These are phyloP conservation scores for Selaginella moellendorffii DNA, from an alignment of 75 land plant species.

Conservation along the genomic window DNA sequence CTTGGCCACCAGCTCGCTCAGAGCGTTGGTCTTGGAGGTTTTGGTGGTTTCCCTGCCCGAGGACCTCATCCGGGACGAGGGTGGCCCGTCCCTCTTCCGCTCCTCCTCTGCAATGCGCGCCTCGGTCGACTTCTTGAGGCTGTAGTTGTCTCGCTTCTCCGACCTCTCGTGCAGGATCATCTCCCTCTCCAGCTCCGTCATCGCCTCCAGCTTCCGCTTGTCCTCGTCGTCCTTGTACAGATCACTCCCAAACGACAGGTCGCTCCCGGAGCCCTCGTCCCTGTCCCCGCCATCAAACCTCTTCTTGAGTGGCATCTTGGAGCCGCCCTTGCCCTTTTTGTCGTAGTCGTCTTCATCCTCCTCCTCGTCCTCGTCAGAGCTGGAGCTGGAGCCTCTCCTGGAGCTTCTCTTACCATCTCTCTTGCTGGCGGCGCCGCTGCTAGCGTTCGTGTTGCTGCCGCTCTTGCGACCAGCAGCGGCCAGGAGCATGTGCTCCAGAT, in stretches of 20 bases:
- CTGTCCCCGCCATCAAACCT: constrained; percentile 45
- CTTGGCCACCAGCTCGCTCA: constrained; percentile 61
- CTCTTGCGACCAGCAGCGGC: constrained; percentile 70
- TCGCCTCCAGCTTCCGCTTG: constrained; percentile 33
- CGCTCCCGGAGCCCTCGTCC: constrained; percentile 55
- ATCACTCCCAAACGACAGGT: constrained; percentile 52
- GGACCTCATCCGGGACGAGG: constrained; percentile 18
- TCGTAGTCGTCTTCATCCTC: constrained; percentile 35
- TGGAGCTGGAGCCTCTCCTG: constrained; percentile 10
- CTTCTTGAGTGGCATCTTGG: constrained; percentile 78
- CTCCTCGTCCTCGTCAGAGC: constrained; percentile 23
- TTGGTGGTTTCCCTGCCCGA: constrained; percentile 28
- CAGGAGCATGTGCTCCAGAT: constrained; percentile 55
- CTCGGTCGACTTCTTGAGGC: constrained; percentile 30
- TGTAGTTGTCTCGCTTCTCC: constrained; percentile 34
- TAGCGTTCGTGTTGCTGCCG: constrained; percentile 26
- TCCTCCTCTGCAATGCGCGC: constrained; percentile 15
- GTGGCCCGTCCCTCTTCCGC: constrained; percentile 27
- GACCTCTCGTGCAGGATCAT: constrained; percentile 51
- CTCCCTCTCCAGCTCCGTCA: constrained; percentile 66
- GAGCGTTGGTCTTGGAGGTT: constrained; percentile 56
- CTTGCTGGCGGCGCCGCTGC: constrained; percentile 30
- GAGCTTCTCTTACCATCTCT: constrained; percentile 51
- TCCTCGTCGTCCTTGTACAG: constrained; percentile 71
- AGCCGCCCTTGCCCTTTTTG: constrained; percentile 51